phyloP scores from a whole-genome alignment of 257 asterid genomes.

The Linderniella brevidens region DNA sequence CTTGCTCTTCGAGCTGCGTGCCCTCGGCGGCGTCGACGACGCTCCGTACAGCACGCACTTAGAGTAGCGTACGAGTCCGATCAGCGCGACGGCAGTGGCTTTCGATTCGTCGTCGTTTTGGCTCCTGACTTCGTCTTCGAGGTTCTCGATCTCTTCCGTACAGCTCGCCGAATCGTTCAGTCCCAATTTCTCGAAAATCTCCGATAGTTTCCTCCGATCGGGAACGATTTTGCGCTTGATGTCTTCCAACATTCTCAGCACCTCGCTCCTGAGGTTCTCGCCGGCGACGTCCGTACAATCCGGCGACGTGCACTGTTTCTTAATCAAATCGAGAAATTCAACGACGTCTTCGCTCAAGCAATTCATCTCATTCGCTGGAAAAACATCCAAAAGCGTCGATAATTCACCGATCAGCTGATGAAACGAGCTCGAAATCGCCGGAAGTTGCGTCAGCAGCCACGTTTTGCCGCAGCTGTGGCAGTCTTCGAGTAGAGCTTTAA shows the following conservation, averaged over 20 bases:
- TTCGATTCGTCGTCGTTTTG: slow-evolving; percentile 43
- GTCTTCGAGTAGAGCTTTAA: slow-evolving; percentile 43
- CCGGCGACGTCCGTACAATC: slow-evolving; percentile 24
- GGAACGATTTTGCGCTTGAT: slow-evolving; percentile 59
- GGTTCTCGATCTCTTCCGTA: slow-evolving; percentile 49
- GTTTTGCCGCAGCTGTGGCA: slow-evolving; percentile 41
- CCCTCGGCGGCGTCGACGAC: slow-evolving; percentile 13
- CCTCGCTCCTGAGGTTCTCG: slow-evolving; percentile 26
- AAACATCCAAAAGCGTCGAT: slow-evolving; percentile 61
- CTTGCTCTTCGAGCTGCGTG: slow-evolving; percentile 24
- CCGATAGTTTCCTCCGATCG: slow-evolving; percentile 25
- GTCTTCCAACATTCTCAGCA: slow-evolving; percentile 40
- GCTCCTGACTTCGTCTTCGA: slow-evolving; percentile 52
- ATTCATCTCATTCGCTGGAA: slow-evolving; percentile 44
- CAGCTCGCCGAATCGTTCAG: slow-evolving; percentile 43
- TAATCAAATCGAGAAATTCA: slow-evolving; percentile 46
- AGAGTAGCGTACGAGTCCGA: slow-evolving; percentile 73
- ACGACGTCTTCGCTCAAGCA: slow-evolving; percentile 36
- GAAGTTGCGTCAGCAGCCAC: slow-evolving; percentile 68
- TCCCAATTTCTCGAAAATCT: slow-evolving; percentile 35
- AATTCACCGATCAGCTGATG: slow-evolving; percentile 49
- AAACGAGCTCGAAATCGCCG: slow-evolving; percentile 28
- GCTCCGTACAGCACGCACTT: slow-evolving; percentile 87
- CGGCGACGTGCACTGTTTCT: slow-evolving; percentile 44
- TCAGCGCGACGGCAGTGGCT: slow-evolving; percentile 43